Evolutionary conservation across 2,329 filamentous ascomycete genomes (phyloP).

Genomic region (Nigrograna mackinnonii): DNA sequence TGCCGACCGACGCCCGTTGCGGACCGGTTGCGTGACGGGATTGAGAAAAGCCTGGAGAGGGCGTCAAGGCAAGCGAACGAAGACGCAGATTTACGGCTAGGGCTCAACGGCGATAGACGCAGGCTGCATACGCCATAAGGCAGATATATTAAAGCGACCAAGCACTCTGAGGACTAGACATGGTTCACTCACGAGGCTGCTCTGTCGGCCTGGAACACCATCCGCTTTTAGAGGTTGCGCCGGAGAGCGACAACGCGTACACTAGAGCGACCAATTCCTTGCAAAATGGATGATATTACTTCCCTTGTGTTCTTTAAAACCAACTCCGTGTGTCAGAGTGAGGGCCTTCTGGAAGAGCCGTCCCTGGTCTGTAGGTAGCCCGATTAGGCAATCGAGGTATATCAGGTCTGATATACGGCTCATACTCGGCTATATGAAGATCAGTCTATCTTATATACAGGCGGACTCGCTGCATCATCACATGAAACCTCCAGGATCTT

Average conservation of each 20-base stretch:
- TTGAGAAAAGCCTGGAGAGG: slow-evolving; percentile 8
- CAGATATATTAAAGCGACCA: slow-evolving; percentile 24
- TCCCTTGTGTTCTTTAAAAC: slow-evolving; percentile 10
- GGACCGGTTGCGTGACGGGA: slow-evolving; percentile 13
- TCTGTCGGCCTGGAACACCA: slow-evolving; percentile 6
- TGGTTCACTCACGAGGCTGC: slow-evolving; percentile 3
- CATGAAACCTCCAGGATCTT: slow-evolving; percentile 27
- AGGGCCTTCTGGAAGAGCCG: slow-evolving; percentile 27
- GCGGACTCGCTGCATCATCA: slow-evolving; percentile 26
- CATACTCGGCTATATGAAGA: slow-evolving; percentile 40
- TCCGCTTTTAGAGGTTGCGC: slow-evolving; percentile 6
- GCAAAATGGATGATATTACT: too few relatives aligned
- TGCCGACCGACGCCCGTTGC: slow-evolving; percentile 24
- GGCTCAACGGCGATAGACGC: slow-evolving; percentile 20
- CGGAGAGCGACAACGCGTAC: slow-evolving; percentile 3
- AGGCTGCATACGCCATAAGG: slow-evolving; percentile 20
- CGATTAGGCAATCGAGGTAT: slow-evolving; percentile 29
- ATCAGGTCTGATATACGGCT: slow-evolving; percentile 31
- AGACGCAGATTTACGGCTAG: slow-evolving; percentile 13
- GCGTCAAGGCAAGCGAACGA: slow-evolving; percentile 13
- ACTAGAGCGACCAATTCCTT: slow-evolving; percentile 11
- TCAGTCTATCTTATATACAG: slow-evolving; percentile 26
- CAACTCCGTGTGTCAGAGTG: slow-evolving; percentile 19
- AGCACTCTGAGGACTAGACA: slow-evolving; percentile 9
- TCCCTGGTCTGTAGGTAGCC: slow-evolving; percentile 21